A percentile compares a stretch with the other conserved stretches of the same genome.
phyloP scores from a whole-genome alignment of 2,329 filamentous ascomycete species.

The Zymoseptoria brevis region DNA sequence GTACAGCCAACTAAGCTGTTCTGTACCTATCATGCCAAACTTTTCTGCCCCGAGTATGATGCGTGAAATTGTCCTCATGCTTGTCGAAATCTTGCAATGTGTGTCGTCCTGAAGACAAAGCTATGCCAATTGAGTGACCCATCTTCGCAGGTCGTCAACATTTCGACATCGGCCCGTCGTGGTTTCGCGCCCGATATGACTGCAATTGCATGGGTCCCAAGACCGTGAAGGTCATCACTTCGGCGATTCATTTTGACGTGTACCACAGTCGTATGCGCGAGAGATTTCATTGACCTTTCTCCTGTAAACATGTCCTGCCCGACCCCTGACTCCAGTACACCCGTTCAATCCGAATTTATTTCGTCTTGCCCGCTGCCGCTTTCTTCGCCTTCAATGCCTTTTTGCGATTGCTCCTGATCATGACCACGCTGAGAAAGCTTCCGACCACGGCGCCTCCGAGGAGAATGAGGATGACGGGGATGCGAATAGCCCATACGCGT shows the following conservation, averaged over 20 bases:
- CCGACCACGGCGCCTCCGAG: conserved; percentile 89
- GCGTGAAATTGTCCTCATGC: background rate
- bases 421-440: conserved; percentile 90
- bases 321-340: background rate
- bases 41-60: background rate
- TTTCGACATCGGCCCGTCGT: no score
- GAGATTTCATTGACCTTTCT: background rate
- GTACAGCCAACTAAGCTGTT: background rate
- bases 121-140: no score
- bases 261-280: background rate
- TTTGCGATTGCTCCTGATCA: conserved; percentile 98
- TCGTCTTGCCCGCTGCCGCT: conserved; percentile 54
- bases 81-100: background rate
- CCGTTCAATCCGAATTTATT: conserved; percentile 26
- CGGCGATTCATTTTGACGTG: background rate
- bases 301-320: background rate
- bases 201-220: background rate
- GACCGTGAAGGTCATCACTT: background rate
- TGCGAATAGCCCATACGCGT: conserved; percentile 96
- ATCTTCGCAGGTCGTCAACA: no score
- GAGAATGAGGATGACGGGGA: conserved; percentile 92
- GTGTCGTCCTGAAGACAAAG: no score
- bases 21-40: background rate
- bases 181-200: no score
- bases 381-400: conserved; percentile 92